A percentile compares a stretch with the other conserved stretches of the same genome.
Conservation (phyloP, 371 early-diverging fungal genomes). For the Haplosporangium sp. region DNA sequence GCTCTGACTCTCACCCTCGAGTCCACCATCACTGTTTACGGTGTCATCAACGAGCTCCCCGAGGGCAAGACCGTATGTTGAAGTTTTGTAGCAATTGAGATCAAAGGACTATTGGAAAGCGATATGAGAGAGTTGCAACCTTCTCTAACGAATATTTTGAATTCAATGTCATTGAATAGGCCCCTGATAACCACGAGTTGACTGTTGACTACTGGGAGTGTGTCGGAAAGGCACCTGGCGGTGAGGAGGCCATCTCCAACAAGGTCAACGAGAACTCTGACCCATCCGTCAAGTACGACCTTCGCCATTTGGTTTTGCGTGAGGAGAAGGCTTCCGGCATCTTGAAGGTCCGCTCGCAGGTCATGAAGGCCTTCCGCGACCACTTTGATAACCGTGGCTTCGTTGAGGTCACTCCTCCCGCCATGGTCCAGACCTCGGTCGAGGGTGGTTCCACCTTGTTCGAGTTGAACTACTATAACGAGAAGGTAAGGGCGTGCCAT, state of each 20-base stretch:
- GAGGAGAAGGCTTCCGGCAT: constrained; percentile 93
- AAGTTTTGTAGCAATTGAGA: background rate
- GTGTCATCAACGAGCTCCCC: constrained; percentile 88
- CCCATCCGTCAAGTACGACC: constrained; percentile 90
- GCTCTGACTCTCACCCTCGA: constrained; percentile 93
- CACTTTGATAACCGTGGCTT: constrained; percentile 89
- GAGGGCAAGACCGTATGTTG: constrained; percentile 88
- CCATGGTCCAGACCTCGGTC: constrained; percentile 99
- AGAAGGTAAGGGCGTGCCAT: constrained; percentile 62
- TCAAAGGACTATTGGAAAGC: background rate
- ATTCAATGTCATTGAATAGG: constrained; percentile 59
- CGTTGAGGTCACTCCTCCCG: constrained; percentile 98
- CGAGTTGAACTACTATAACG: constrained; percentile 97
- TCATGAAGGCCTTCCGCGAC: constrained; percentile 95
- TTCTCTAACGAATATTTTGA: background rate
- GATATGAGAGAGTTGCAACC: background rate
- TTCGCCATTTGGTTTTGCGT: constrained; percentile 98
- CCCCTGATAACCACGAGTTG: constrained; percentile 96
- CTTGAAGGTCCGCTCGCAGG: constrained; percentile 89
- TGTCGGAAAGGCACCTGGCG: constrained; percentile 93
- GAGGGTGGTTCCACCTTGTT: constrained; percentile 99
- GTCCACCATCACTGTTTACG: constrained; percentile 91
- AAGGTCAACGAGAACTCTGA: constrained; percentile 91
- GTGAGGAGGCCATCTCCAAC: constrained; percentile 94
- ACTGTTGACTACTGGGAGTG: constrained; percentile 97